These are phyloP conservation scores for Metarhizium humberi DNA, from an alignment of 2,329 filamentous ascomycete species.

Conservation along the genomic window DNA sequence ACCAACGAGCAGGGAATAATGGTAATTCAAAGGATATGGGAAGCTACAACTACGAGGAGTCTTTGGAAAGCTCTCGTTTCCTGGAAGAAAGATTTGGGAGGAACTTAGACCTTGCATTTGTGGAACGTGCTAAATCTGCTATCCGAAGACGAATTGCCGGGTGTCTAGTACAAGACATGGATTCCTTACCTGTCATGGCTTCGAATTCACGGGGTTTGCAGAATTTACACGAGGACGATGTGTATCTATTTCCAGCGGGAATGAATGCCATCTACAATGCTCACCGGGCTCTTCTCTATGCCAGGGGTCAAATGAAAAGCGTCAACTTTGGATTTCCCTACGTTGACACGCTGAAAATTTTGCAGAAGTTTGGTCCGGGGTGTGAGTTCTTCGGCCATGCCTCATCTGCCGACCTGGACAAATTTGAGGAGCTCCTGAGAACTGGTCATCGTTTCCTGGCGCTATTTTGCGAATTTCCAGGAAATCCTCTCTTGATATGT, in stretches of 20 bases:
- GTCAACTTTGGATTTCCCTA: conserved; percentile 97
- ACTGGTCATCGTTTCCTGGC: conserved; percentile 68
- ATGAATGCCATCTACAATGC: conserved; percentile 95
- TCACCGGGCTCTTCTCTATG: conserved; percentile 62
- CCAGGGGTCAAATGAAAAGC: conserved; percentile 59
- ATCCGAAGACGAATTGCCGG: conserved; percentile 84
- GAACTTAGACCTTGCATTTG: conserved; percentile 73
- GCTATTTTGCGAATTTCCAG: conserved; percentile 91
- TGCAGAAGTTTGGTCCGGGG: conserved; percentile 89
- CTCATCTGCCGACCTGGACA: conserved; percentile 68
- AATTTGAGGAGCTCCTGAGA: conserved; percentile 64
- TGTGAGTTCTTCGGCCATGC: conserved; percentile 82
- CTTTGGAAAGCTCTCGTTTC: conserved; percentile 65
- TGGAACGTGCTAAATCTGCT: conserved; percentile 74
- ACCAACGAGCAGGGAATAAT: conserved; percentile 44
- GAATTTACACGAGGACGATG: conserved; percentile 72
- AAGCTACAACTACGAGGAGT: conserved; percentile 22
- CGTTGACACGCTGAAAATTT: conserved; percentile 88
- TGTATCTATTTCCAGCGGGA: conserved; percentile 79
- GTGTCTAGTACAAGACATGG: conserved; percentile 63
- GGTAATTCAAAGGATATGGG: not conserved
- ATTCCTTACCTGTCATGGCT: conserved; percentile 12
- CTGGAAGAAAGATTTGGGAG: conserved; percentile 91
- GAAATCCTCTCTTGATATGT: conserved; percentile 79
- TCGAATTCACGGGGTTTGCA: conserved; percentile 46